phyloP scores from a whole-genome alignment of 1,284 basidiomycete species.

The Cryptococcus wingfieldii region DNA sequence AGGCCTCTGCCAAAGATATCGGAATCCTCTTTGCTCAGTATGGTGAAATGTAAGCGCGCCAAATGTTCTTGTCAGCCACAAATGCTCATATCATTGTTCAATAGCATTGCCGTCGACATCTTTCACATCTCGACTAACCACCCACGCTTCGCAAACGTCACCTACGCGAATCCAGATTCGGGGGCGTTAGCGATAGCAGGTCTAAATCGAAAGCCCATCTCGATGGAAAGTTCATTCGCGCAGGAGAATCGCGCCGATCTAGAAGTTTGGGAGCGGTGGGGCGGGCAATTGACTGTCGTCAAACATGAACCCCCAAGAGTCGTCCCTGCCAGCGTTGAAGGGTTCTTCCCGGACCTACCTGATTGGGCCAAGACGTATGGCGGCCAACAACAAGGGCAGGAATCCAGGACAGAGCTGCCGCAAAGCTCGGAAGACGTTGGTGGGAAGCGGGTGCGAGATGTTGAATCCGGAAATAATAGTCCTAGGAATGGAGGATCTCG shows the following conservation, averaged over 20 bases:
- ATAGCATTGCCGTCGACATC: slow-evolving; percentile 46
- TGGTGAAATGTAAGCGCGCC: slow-evolving; percentile 36
- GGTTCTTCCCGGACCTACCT: slow-evolving; percentile 35
- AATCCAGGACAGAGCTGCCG: neutral
- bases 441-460: slow-evolving; percentile 4
- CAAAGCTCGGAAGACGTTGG: neutral
- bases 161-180: slow-evolving; percentile 29
- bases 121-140: slow-evolving; percentile 40
- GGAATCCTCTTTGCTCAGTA: slow-evolving; percentile 48
- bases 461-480: slow-evolving; percentile 9
- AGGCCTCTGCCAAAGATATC: slow-evolving; percentile 41
- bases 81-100: too few species aligned
- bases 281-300: slow-evolving; percentile 36
- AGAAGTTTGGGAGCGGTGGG: slow-evolving; percentile 37
- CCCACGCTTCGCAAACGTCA: slow-evolving; percentile 44
- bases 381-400: neutral
- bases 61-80: too few species aligned
- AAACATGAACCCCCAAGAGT: slow-evolving; percentile 35
- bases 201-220: slow-evolving; percentile 27
- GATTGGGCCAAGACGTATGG: slow-evolving; percentile 28
- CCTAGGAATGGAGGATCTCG: slow-evolving; percentile 6
- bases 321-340: slow-evolving; percentile 32
- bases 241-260: slow-evolving; percentile 30
- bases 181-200: slow-evolving; percentile 27
- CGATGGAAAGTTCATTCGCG: slow-evolving; percentile 31